phyloP scores from a whole-genome alignment of 179 eudicot genomes.

The Actinidia chinensis region DNA sequence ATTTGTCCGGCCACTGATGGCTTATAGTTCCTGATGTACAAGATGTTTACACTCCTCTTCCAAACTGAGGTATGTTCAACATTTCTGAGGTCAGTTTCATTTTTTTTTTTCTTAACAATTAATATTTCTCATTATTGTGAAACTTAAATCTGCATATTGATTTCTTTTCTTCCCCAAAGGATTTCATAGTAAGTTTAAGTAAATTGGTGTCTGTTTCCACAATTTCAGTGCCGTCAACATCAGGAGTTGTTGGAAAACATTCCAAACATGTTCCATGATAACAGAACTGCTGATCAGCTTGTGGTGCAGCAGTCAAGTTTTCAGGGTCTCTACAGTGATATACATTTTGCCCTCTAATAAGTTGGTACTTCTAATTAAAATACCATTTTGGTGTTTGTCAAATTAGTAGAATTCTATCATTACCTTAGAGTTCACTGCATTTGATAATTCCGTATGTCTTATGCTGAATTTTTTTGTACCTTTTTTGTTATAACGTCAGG shows the following conservation, averaged over 20 bases:
- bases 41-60: conserved; percentile 91
- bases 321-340: not conserved
- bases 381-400: too few species aligned
- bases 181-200: not conserved
- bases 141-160: not conserved
- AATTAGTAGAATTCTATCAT: too few species aligned
- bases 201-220: conserved; percentile 20
- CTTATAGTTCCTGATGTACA: conserved; percentile 87
- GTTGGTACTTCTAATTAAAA: too few species aligned
- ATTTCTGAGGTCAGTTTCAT: conserved; percentile 71
- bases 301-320: conserved; percentile 91
- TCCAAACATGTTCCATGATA: conserved; percentile 86
- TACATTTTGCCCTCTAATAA: not conserved
- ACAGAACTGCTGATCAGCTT: conserved; percentile 89
- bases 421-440: too few species aligned
- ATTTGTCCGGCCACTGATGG: conserved; percentile 76
- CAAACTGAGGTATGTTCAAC: conserved; percentile 78
- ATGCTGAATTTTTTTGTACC: too few species aligned
- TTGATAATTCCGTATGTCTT: too few species aligned
- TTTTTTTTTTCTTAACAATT: not conserved
- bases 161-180: conserved; percentile 1
- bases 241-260: conserved; percentile 84
- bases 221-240: conserved; percentile 81
- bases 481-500: too few species aligned
- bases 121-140: conserved; percentile 8